Percentiles rank a stretch among this genome's conserved stretches.
Conservation (phyloP, 805 yeast species). For the Cyberlindnera euphorbiiphila region DNA sequence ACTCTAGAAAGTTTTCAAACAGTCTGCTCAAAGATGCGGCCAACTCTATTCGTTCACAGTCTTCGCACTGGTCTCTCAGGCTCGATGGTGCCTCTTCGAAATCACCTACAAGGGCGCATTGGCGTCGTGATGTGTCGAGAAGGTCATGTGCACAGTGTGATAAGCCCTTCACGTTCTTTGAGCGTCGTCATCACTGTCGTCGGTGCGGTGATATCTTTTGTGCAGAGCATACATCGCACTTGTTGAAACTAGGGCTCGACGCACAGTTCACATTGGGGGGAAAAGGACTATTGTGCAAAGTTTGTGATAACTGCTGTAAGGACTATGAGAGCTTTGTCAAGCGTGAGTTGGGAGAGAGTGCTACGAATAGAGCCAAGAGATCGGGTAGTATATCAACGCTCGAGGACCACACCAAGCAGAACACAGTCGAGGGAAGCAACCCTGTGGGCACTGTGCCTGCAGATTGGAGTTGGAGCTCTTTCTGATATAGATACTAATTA, state of each 20-base stretch:
- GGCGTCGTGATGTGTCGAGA: constrained; percentile 70
- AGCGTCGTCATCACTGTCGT: constrained; percentile 78
- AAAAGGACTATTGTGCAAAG: constrained; percentile 61
- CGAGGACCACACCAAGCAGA: constrained; percentile 5
- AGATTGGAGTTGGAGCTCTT: constrained; percentile 79
- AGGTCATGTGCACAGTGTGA: constrained; percentile 65
- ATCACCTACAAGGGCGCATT: constrained; percentile 50
- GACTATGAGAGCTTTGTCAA: constrained; percentile 53
- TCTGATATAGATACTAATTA: constrained; percentile 30
- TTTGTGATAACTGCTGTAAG: constrained; percentile 62
- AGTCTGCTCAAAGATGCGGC: constrained; percentile 24
- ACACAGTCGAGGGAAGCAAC: constrained; percentile 29
- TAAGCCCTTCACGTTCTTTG: constrained; percentile 70
- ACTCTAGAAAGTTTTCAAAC: constrained; percentile 21
- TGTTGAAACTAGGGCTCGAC: constrained; percentile 49
- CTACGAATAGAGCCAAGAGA: background rate
- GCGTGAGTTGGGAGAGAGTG: constrained; percentile 18
- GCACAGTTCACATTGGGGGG: constrained; percentile 68
- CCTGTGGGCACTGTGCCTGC: constrained; percentile 53
- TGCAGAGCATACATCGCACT: constrained; percentile 58
- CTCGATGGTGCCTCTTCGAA: constrained; percentile 27
- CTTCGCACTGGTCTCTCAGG: constrained; percentile 26
- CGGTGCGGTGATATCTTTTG: constrained; percentile 83
- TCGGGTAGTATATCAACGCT: background rate
- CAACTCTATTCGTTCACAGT: constrained; percentile 25